Evolutionary conservation across 176 grass and related monocot genomes (phyloP).

Genomic region (Oryza punctata): DNA sequence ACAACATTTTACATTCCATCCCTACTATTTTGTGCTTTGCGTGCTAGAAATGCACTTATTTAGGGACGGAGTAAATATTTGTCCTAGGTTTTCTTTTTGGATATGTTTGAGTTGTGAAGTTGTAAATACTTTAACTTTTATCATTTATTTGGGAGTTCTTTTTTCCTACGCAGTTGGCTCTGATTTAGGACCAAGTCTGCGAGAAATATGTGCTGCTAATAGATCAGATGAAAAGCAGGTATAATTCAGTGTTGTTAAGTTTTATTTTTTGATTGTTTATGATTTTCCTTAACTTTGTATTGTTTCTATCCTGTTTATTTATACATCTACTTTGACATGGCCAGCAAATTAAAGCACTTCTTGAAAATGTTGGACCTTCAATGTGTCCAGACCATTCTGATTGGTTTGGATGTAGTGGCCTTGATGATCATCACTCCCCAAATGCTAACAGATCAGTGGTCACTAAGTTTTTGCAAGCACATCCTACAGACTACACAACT

Average conservation of each 20-base stretch:
- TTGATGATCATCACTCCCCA: conserved; percentile 53
- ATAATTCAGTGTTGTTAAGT: conserved; percentile 33
- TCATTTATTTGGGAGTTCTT: conserved; percentile 29
- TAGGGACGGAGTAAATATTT: too few species aligned
- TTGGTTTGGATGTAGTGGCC: conserved; percentile 77
- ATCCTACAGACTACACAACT: conserved; percentile 91
- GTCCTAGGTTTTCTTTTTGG: neutral
- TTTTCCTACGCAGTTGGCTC: conserved; percentile 47
- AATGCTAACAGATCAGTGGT: conserved; percentile 74
- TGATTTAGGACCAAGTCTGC: conserved; percentile 80
- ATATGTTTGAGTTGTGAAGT: neutral
- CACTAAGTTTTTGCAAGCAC: conserved; percentile 82
- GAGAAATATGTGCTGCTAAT: conserved; percentile 89
- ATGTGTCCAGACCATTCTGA: conserved; percentile 87
- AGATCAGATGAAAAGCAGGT: conserved; percentile 97
- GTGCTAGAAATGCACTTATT: too few species aligned
- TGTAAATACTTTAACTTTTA: conserved; percentile 24
- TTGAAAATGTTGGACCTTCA: conserved; percentile 87
- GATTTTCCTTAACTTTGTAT: conserved; percentile 22
- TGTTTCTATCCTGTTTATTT: neutral
- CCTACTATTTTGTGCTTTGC: too few species aligned
- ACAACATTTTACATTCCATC: too few species aligned
- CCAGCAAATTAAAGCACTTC: conserved; percentile 95
- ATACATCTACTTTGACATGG: conserved; percentile 36
- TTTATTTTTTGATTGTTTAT: conserved; percentile 20